phyloP scores from a whole-genome alignment of 306 rosid genomes.

The Cucumis melo region DNA sequence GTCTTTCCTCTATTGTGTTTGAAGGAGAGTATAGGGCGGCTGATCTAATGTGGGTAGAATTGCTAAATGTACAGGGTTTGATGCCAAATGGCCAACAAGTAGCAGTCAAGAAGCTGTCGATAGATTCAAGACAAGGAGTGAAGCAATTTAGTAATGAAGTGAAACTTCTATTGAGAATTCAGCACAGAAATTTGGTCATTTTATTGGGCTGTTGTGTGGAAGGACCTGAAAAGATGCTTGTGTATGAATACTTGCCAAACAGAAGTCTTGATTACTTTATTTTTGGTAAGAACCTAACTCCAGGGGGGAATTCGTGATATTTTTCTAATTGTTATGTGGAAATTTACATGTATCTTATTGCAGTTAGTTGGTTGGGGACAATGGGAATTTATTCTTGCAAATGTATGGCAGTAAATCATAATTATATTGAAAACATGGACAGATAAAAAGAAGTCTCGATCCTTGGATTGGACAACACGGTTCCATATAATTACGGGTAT shows the following conservation, averaged over 20 bases:
- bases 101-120: slow-evolving; percentile 77
- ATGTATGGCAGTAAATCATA: not conserved
- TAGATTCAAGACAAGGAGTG: slow-evolving; percentile 68
- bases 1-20: not conserved
- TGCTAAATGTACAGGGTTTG: slow-evolving; percentile 43
- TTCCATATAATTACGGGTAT: slow-evolving; percentile 47
- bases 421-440: slow-evolving; percentile 10
- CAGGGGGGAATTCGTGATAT: not conserved
- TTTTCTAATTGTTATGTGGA: not conserved
- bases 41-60: not conserved
- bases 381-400: not conserved
- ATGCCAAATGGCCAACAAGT: slow-evolving; percentile 80
- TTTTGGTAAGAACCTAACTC: slow-evolving; percentile 33
- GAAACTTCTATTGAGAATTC: slow-evolving; percentile 52
- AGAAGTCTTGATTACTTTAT: slow-evolving; percentile 74
- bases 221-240: slow-evolving; percentile 95
- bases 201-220: slow-evolving; percentile 74
- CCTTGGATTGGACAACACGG: slow-evolving; percentile 55
- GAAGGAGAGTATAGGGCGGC: not conserved
- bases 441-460: slow-evolving; percentile 52
- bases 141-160: slow-evolving; percentile 80
- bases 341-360: not conserved
- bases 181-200: slow-evolving; percentile 70
- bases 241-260: slow-evolving; percentile 77
- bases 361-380: not conserved